Conservation (phyloP, 306 rosid species). For the Lotus japonicus region DNA sequence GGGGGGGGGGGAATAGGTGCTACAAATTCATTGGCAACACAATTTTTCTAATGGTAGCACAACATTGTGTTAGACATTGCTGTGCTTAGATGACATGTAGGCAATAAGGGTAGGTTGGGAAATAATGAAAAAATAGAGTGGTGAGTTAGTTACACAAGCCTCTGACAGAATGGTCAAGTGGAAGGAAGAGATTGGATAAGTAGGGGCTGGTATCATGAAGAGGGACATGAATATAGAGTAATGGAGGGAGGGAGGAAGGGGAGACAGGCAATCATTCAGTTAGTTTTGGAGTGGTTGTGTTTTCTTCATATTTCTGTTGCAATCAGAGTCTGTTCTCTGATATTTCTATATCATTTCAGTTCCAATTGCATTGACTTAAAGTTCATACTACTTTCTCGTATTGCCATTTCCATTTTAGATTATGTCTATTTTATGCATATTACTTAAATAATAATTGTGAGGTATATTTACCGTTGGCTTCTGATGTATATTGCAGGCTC, state of each 20-base stretch:
- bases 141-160: neutral
- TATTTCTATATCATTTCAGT: too few relatives aligned
- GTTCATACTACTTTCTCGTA: neutral
- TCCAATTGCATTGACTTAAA: neutral
- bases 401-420: constrained; percentile 5
- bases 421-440: constrained; percentile 11
- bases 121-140: too few relatives aligned
- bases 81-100: too few relatives aligned
- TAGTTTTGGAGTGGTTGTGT: neutral
- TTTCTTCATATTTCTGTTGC: neutral
- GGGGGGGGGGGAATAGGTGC: neutral
- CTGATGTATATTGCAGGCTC: constrained; percentile 48
- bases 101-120: too few relatives aligned
- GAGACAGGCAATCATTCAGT: neutral
- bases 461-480: constrained; percentile 8
- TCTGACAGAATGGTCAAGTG: neutral
- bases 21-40: neutral
- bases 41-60: neutral
- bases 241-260: neutral
- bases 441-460: neutral
- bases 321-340: neutral
- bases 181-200: neutral
- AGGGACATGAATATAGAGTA: neutral
- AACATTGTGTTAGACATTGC: too few relatives aligned
- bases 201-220: neutral